Base-by-base conservation (phyloP, 345 rosid species). In the Firmiana major region DNA sequence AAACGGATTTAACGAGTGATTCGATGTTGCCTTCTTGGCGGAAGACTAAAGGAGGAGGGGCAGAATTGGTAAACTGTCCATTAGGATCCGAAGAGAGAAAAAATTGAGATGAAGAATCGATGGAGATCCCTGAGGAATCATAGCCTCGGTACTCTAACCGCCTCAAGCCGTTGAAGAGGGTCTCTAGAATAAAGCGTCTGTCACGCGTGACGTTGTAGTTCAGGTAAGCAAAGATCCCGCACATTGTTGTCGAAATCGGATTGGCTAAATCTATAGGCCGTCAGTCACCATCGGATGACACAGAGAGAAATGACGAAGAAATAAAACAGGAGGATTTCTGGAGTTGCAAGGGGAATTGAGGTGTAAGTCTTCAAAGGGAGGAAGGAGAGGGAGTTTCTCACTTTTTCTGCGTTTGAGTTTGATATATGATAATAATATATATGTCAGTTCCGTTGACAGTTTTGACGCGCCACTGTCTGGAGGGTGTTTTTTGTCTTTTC, bases 1-100 rank as follows among this genome's bases (percentile, higher is more conserved):
- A 81, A 55, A 85, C 86, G 7, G 84, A 85, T 65, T 83, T 85
- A 65, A 85, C 88, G 63, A 85, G 88, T 57, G 88, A 85, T 59
- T 85, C 86, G 60, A 85, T 85, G 78, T 85, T 85, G 21, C 88
- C 88, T 71, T 77, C 86, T 75, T 83, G 86, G 42, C 86, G 88
- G 68, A 85, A 85, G 55, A 85, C 84, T 66, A 85, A 81, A 15
- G 84, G 88, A 6, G 73, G 38, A 70, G 63, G 75, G 24, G 17
- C 22, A 62, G 59, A 31, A 10, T 28, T 12, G 48, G 73, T 10
- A 76, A 26, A 3, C 1, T 34, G 40, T 13, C n/a, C 24, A 38
- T 53, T 49, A 10, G 63, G 10, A 48, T 63, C 49, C 19, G 65
- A 62, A 63, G 22, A 12, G 15, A 45, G 59, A 17, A 49, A 76